Evolutionary conservation across 257 asterid species (phyloP).

Genomic region (Voacanga thouarsii): DNA sequence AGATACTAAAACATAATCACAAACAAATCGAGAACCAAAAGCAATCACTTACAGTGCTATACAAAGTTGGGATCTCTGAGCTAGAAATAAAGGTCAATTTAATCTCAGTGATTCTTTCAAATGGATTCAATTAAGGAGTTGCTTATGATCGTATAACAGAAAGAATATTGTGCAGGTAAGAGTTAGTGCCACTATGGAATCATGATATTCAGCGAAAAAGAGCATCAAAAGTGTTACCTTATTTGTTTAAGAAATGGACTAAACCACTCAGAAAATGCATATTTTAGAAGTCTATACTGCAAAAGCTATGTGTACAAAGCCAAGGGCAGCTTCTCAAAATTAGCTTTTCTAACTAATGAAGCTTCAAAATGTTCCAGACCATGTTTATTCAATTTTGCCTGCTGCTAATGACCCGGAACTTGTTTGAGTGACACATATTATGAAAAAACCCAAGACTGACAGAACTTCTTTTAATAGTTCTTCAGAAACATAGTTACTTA

Average conservation of each 20-base stretch:
- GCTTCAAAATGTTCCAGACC: too few relatives aligned
- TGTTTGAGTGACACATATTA: too few relatives aligned
- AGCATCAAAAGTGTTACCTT: background rate
- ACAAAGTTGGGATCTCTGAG: background rate
- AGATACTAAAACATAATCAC: background rate
- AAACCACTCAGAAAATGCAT: background rate
- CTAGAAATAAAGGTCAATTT: background rate
- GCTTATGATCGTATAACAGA: background rate
- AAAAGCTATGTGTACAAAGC: too few relatives aligned
- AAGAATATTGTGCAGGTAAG: background rate
- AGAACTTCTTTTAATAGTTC: too few relatives aligned
- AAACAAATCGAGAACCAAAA: constrained; percentile 4
- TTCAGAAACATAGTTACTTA: too few relatives aligned
- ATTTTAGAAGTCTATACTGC: background rate
- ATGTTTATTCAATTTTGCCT: background rate
- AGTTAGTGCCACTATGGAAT: background rate
- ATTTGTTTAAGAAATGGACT: background rate
- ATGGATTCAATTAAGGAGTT: background rate
- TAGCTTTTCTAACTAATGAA: too few relatives aligned
- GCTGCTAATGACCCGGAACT: too few relatives aligned
- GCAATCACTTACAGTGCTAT: background rate
- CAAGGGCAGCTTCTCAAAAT: too few relatives aligned
- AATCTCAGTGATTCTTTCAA: background rate
- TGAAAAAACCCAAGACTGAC: too few relatives aligned
- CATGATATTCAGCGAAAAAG: background rate